Percentiles rank a stretch among this genome's conserved stretches.
Evolutionary conservation across 805 yeast species (phyloP).

Genomic region (Kuraishia cidri): DNA sequence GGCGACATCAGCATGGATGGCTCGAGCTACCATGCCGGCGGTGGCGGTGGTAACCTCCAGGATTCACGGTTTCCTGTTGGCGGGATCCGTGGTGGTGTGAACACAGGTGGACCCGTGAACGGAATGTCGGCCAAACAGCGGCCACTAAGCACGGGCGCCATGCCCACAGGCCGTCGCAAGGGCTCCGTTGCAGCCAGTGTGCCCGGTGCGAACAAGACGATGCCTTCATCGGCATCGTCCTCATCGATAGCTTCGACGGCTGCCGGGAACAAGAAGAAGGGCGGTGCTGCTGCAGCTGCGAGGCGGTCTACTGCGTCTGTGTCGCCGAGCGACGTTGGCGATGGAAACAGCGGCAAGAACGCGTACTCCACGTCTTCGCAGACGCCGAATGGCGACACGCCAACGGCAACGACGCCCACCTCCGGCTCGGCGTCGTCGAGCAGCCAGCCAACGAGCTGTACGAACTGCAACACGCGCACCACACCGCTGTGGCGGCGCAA

Average conservation of each 20-base stretch:
- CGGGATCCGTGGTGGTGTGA: too few species aligned
- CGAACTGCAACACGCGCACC: conserved; percentile 85
- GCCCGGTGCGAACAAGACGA: too few species aligned
- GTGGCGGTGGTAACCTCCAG: neutral
- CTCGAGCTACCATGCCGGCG: neutral
- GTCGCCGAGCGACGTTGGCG: neutral
- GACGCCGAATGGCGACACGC: neutral
- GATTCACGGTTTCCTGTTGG: too few species aligned
- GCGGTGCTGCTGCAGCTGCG: neutral
- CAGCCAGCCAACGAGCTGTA: conserved; percentile 31
- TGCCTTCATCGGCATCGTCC: too few species aligned
- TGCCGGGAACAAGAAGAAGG: conserved; percentile 2
- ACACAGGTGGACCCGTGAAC: too few species aligned
- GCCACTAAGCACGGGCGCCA: too few species aligned
- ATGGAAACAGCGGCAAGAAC: neutral
- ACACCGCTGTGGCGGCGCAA: conserved; percentile 95
- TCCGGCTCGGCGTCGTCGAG: neutral
- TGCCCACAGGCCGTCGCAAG: too few species aligned
- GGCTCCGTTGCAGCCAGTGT: too few species aligned
- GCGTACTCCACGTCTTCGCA: neutral
- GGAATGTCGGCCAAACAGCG: neutral
- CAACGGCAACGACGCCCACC: conserved; percentile 1
- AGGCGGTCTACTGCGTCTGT: neutral
- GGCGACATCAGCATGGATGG: conserved; percentile 4
- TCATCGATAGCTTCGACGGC: neutral